Percentiles rank a stretch among this genome's conserved stretches.
These are phyloP conservation scores for Telopea speciosissima DNA, from an alignment of 177 flowering plant species.

Conservation along the genomic window DNA sequence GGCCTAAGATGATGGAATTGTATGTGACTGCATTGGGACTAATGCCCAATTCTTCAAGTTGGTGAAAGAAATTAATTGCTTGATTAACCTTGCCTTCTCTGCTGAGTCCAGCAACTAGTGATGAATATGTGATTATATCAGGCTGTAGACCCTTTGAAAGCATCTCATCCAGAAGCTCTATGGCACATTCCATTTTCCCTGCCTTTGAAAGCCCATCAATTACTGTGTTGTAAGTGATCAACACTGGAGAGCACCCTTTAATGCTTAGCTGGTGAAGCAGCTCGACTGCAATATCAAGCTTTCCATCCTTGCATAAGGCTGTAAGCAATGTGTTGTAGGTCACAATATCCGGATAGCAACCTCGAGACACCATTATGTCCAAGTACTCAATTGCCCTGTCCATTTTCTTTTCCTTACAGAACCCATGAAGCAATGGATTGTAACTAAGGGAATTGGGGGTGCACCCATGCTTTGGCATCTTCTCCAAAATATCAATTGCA, in stretches of 20 bases:
- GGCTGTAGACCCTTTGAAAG: slow-evolving; percentile 65
- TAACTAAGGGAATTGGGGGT: slow-evolving; percentile 79
- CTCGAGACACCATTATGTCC: slow-evolving; percentile 67
- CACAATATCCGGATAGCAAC: slow-evolving; percentile 86
- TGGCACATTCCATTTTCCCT: slow-evolving; percentile 59
- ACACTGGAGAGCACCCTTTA: slow-evolving; percentile 75
- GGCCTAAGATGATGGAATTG: slow-evolving; percentile 77
- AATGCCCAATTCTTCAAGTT: slow-evolving; percentile 52
- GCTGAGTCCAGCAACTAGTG: slow-evolving; percentile 69
- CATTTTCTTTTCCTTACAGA: slow-evolving; percentile 88
- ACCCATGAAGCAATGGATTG: slow-evolving; percentile 78
- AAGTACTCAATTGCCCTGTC: slow-evolving; percentile 77
- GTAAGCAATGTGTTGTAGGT: slow-evolving; percentile 86
- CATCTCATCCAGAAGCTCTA: slow-evolving; percentile 64
- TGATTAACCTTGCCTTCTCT: slow-evolving; percentile 80
- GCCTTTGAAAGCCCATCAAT: slow-evolving; percentile 76
- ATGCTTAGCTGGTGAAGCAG: slow-evolving; percentile 62
- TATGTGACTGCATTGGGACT: slow-evolving; percentile 66
- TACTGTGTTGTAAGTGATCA: slow-evolving; percentile 85
- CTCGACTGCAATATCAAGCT: slow-evolving; percentile 74
- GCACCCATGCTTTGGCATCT: slow-evolving; percentile 80
- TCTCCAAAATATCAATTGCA: slow-evolving; percentile 80
- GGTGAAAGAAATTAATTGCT: slow-evolving; percentile 63
- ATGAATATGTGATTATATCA: slow-evolving; percentile 72
- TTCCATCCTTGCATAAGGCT: slow-evolving; percentile 83